Evolutionary conservation across 441 rosid genomes (phyloP).

Genomic region (Kokia cookei): DNA sequence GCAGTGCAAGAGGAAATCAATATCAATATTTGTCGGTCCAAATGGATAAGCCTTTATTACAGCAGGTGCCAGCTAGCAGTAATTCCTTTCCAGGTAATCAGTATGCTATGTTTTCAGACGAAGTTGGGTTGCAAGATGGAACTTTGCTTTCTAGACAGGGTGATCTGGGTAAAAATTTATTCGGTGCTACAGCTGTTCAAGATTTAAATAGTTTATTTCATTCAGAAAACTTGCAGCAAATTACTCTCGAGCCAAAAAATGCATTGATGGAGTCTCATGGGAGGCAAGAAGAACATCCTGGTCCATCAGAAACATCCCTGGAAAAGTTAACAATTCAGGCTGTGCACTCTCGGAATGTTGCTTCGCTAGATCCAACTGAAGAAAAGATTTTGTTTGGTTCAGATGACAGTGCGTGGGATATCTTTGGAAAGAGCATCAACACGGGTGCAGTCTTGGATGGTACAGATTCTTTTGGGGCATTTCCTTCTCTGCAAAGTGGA

Average conservation of each 20-base stretch:
- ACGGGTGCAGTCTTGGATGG: slow-evolving; percentile 41
- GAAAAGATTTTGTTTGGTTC: slow-evolving; percentile 87
- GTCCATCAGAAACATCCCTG: slow-evolving; percentile 35
- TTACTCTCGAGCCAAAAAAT: slow-evolving; percentile 37
- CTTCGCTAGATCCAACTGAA: slow-evolving; percentile 86
- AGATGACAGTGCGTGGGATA: slow-evolving; percentile 79
- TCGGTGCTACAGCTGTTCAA: slow-evolving; percentile 37
- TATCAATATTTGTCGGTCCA: slow-evolving; percentile 38
- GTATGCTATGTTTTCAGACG: slow-evolving; percentile 33
- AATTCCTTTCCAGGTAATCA: slow-evolving; percentile 48
- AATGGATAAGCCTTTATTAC: slow-evolving; percentile 41
- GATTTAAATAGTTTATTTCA: slow-evolving; percentile 34
- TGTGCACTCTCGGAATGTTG: slow-evolving; percentile 41
- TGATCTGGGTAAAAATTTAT: slow-evolving; percentile 32
- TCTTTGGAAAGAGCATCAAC: slow-evolving; percentile 51
- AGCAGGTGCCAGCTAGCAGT: slow-evolving; percentile 40
- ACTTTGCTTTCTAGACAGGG: slow-evolving; percentile 38
- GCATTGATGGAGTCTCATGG: slow-evolving; percentile 29
- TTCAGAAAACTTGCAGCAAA: slow-evolving; percentile 39
- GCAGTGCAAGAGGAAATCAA: slow-evolving; percentile 41
- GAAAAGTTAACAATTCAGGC: slow-evolving; percentile 35
- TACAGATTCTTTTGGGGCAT: slow-evolving; percentile 36
- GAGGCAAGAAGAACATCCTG: slow-evolving; percentile 37
- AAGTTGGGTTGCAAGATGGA: slow-evolving; percentile 39
- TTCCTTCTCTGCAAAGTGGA: slow-evolving; percentile 81